These are phyloP conservation scores for Thuja plicata DNA, from an alignment of 83 land plant species.

Conservation along the genomic window DNA sequence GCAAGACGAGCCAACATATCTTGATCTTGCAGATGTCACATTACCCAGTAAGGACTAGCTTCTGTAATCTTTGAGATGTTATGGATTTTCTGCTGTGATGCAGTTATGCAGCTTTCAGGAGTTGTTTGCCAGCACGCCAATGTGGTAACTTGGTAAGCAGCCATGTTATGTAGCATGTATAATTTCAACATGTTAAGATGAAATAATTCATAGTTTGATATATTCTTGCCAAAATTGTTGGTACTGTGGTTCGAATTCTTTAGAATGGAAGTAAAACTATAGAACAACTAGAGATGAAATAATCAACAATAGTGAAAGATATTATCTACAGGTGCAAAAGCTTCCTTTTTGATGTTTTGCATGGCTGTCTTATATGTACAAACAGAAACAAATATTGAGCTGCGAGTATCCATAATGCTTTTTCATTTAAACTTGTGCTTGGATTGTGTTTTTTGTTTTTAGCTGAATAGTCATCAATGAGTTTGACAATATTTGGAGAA, in stretches of 20 bases:
- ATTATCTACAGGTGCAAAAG: background rate
- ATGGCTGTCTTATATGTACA: background rate
- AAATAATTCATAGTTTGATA: background rate
- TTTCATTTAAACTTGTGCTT: background rate
- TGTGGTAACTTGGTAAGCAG: background rate
- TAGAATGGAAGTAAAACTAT: background rate
- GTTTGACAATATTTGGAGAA: background rate
- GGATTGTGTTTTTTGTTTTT: background rate
- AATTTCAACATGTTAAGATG: background rate
- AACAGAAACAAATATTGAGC: background rate
- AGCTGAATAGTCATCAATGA: background rate
- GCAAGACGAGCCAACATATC: background rate
- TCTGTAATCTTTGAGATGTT: background rate
- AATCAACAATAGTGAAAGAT: background rate
- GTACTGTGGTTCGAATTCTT: background rate
- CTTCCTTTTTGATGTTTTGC: background rate
- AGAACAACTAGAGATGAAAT: background rate
- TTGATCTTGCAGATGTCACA: background rate
- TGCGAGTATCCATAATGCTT: background rate
- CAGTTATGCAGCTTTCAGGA: background rate
- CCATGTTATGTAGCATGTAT: background rate
- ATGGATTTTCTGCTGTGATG: background rate
- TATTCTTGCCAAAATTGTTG: background rate
- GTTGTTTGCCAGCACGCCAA: background rate
- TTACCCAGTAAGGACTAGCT: background rate